Percentiles rank a stretch among this genome's conserved stretches.
Evolutionary conservation across 495 filamentous ascomycete species (phyloP).

Genomic region (Podospora didyma): DNA sequence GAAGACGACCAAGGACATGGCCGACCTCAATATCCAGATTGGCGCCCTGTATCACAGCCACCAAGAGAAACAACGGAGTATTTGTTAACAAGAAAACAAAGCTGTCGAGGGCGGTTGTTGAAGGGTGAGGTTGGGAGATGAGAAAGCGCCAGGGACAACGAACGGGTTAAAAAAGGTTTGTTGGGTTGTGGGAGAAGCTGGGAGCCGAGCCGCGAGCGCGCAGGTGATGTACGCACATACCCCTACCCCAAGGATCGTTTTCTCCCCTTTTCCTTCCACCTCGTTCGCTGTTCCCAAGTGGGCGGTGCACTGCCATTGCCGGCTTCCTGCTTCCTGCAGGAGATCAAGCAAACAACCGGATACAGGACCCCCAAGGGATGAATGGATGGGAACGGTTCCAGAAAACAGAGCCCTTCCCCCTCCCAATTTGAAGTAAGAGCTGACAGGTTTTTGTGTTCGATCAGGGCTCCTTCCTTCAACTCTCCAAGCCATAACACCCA

Average conservation of each 20-base stretch:
- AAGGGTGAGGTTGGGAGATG: not conserved
- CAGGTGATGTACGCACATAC: not conserved
- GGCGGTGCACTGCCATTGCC: not conserved
- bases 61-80: slow-evolving; percentile 29
- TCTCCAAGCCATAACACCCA: too few species aligned
- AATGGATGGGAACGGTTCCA: too few species aligned
- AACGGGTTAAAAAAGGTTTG: not conserved
- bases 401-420: too few species aligned
- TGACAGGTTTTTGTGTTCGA: too few species aligned
- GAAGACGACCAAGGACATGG: slow-evolving; percentile 61
- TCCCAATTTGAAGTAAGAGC: too few species aligned
- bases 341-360: too few species aligned
- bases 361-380: too few species aligned
- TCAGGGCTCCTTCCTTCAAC: too few species aligned
- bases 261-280: not conserved
- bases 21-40: slow-evolving; percentile 64
- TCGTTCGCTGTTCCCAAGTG: not conserved
- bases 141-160: not conserved
- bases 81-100: slow-evolving; percentile 2
- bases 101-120: not conserved
- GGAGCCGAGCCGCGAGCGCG: not conserved
- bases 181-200: not conserved
- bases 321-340: too few species aligned
- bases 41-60: slow-evolving; percentile 49
- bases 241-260: not conserved